A percentile compares a stretch with the other conserved stretches of the same genome.
These are phyloP conservation scores for Blastobotrys americana DNA, from an alignment of 805 yeast genomes.

Conservation along the genomic window DNA sequence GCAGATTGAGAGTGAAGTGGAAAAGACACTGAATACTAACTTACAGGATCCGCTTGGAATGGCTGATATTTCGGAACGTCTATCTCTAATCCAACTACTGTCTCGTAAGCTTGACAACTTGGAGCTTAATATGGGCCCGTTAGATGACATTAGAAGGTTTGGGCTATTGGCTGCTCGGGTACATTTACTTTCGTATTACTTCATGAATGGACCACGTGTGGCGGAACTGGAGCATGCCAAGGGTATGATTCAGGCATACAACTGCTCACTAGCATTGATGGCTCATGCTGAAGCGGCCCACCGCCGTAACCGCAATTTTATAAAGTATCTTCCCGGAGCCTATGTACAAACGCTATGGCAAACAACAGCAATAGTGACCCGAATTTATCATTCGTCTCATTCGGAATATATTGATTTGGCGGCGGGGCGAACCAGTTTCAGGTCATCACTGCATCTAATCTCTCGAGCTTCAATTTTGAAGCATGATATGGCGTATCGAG, in stretches of 20 bases:
- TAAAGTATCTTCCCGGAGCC: constrained; percentile 70
- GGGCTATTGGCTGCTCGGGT: constrained; percentile 66
- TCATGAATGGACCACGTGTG: constrained; percentile 47
- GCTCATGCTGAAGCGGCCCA: constrained; percentile 60
- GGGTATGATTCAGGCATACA: constrained; percentile 71
- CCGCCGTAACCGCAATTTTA: constrained; percentile 50
- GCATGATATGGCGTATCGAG: constrained; percentile 88
- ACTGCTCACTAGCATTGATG: constrained; percentile 67
- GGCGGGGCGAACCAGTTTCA: constrained; percentile 55
- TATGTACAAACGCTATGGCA: constrained; percentile 85
- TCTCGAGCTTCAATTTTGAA: constrained; percentile 77
- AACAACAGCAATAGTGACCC: constrained; percentile 76
- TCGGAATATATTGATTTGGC: constrained; percentile 58
- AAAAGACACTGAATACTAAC: constrained; percentile 66
- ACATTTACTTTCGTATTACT: constrained; percentile 76
- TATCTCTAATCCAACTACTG: constrained; percentile 66
- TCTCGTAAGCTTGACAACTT: constrained; percentile 68
- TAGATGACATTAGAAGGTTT: constrained; percentile 66
- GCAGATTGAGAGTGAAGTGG: constrained; percentile 78
- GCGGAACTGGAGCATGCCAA: constrained; percentile 54
- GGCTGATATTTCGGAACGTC: constrained; percentile 59
- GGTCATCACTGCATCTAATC: constrained; percentile 38
- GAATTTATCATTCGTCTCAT: constrained; percentile 69
- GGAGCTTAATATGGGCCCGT: constrained; percentile 37
- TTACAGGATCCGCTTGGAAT: constrained; percentile 59